Evolutionary conservation across 495 filamentous ascomycete genomes (phyloP), one percentile per base, ranked within the genome.

Genomic region (Lophiotrema nucula): DNA sequence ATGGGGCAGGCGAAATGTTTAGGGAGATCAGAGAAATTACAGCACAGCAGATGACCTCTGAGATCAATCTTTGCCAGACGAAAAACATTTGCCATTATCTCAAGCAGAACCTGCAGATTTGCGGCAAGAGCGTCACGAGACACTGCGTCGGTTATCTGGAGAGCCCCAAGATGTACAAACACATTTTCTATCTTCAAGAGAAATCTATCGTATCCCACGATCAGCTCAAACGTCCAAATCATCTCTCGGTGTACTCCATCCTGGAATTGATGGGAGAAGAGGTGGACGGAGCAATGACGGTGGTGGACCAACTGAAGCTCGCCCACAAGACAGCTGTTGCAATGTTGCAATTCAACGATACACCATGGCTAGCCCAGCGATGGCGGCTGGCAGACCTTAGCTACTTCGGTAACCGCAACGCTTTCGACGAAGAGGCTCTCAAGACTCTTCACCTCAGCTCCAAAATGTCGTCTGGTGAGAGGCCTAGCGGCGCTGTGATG

Each of bases 321-420:
- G 73, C 70, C n/a, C 71, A 64, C 41, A 64, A 64, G 35, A 54
- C 72, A 3, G 69, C 73, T 0, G 50, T 65, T 10, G 72, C 67
- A 19, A 60, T 74, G 16, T 60, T 76, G 12, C 72, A 73, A 52
- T 74, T 73, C 39, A 66, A 74, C 44, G 52, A 52, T 4, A 76
- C 73, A 12, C 69, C 70, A 6, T 73, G 72, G 69, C 63, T 74
- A 8, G 56, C 25, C 18, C 21, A 51, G 15, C 35, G 44, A 2
- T 76, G 71, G 73, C 38, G 67, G 19, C 70, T 72, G 22, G 48
- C 69, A 41, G 71, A 74, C 45, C 31, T 74, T 0, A 44, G 62
- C 35, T 69, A 75, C 37, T 73, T 70, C 44, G 52, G 54, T 18
- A 50, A 8, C 26, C 22, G 15, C 15, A 41, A 42, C 16, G 22